Conservation (phyloP, 768 basidiomycete genomes). For the Podaxis pistillaris region DNA sequence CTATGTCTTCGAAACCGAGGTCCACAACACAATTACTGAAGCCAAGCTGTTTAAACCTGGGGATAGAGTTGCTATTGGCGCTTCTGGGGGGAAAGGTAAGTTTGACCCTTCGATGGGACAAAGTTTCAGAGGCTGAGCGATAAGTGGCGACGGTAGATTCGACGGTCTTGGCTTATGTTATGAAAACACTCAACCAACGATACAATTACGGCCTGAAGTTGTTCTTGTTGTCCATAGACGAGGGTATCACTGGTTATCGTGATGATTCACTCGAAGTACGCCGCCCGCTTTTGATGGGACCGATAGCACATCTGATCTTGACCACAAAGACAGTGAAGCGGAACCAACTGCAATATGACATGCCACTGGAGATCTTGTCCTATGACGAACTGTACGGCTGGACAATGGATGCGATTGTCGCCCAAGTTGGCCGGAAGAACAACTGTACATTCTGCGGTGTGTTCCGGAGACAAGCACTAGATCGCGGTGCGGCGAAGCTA, state of each 20-base stretch:
- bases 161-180: constrained; percentile 95
- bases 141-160: constrained; percentile 61
- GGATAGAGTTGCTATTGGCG: constrained; percentile 94
- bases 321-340: constrained; percentile 86
- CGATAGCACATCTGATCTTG: background rate
- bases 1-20: constrained; percentile 96
- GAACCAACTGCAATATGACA: constrained; percentile 92
- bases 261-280: constrained; percentile 93
- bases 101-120: background rate
- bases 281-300: background rate
- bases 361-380: constrained; percentile 94
- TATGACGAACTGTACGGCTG: constrained; percentile 98
- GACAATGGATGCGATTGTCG: constrained; percentile 98
- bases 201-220: constrained; percentile 91
- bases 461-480: constrained; percentile 93
- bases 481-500: constrained; percentile 87
- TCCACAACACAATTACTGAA: constrained; percentile 92
- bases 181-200: constrained; percentile 93
- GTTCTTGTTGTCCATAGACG: constrained; percentile 94
- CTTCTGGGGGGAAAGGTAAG: constrained; percentile 95
- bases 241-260: constrained; percentile 97
- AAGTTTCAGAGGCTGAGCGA: background rate
- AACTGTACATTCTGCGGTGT: constrained; percentile 99
- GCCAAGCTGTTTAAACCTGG: constrained; percentile 83
- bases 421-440: constrained; percentile 94